Evolutionary conservation across 768 basidiomycete species (phyloP).

Genomic region (Omphalotus guepiniiformis): DNA sequence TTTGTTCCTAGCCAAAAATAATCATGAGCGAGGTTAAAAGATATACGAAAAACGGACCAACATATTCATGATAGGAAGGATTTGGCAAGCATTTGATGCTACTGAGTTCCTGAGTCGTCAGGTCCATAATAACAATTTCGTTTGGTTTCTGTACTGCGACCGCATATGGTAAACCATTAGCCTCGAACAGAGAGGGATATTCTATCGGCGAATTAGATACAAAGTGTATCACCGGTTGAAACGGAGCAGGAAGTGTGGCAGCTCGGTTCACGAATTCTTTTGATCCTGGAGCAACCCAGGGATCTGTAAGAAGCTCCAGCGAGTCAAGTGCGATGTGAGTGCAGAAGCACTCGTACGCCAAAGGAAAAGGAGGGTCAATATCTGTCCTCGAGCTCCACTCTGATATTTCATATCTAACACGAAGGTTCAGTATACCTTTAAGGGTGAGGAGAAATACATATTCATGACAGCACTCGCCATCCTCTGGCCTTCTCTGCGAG

Average conservation of each 20-base stretch:
- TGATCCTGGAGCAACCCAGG: constrained; percentile 33
- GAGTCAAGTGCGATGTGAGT: constrained; percentile 31
- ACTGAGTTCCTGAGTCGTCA: constrained; percentile 29
- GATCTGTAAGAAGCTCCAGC: constrained; percentile 43
- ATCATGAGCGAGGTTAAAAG: background rate
- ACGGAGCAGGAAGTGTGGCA: constrained; percentile 31
- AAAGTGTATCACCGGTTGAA: constrained; percentile 34
- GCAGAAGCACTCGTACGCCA: constrained; percentile 43
- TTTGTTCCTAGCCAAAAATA: constrained; percentile 33
- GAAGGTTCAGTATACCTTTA: background rate
- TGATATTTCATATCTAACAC: constrained; percentile 32
- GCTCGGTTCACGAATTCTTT: constrained; percentile 33
- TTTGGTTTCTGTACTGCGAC: constrained; percentile 38
- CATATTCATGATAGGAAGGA: constrained; percentile 12
- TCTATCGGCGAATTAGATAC: constrained; percentile 35
- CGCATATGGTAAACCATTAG: constrained; percentile 37
- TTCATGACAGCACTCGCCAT: constrained; percentile 1
- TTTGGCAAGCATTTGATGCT: constrained; percentile 37
- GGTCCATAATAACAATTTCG: constrained; percentile 38
- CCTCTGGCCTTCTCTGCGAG: constrained; percentile 28
- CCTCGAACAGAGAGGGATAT: constrained; percentile 36
- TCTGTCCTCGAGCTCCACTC: constrained; percentile 30
- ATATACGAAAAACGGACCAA: constrained; percentile 12
- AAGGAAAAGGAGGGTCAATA: constrained; percentile 38
- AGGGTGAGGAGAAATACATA: background rate